Base-by-base conservation (phyloP, 108 stramenopile genomes). In the Nitzschia putrida region DNA sequence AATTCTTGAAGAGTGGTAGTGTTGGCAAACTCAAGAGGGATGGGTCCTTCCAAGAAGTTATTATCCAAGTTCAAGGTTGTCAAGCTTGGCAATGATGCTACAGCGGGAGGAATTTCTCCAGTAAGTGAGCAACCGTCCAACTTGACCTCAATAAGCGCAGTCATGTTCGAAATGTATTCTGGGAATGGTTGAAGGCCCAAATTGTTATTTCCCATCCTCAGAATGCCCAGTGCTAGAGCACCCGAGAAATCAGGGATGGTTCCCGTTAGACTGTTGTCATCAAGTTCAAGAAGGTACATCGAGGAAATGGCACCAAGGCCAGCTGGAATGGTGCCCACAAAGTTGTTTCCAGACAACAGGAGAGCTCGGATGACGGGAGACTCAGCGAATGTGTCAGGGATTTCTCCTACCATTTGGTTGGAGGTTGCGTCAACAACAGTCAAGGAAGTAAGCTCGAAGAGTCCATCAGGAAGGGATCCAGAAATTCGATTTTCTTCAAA, bases 1-100 rank as follows among this genome's bases (percentile, higher is more conserved):
- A 83, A 52, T 45, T 71, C 61, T 6, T 39, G 54, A 18, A 85
- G 41, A 9, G 63, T 63, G 3, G 61, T 56, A 49, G 83, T 45
- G 8, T 72, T 47, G 0, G 72, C 82, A 20, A 93, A 47, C 1
- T 52, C 49, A 10, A 70, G 47, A 2, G 91, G 91, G 20, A 93
- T 66, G 11, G 25, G 41, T 13, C 89, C 89, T 20, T 18, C 59
- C 9, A 93, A 71, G 16, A 68, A 61, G 77, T 92, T 92, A 10
- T 64, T 55, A 37, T 87, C 79, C 52, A 92, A 61, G 52, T 80
- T 77, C 29, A 92, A 60, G 18, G 61, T 68, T 41, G 80, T 71
- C 24, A 92, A 60, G 37, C 34, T 70, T 11, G 49, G 55, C 22
- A 59, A 41, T 49, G 23, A 13, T 42, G 66, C 74, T 14, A 74